phyloP scores from a whole-genome alignment of 1,284 basidiomycete genomes.

The Ceratorhiza oryzae-sativae region DNA sequence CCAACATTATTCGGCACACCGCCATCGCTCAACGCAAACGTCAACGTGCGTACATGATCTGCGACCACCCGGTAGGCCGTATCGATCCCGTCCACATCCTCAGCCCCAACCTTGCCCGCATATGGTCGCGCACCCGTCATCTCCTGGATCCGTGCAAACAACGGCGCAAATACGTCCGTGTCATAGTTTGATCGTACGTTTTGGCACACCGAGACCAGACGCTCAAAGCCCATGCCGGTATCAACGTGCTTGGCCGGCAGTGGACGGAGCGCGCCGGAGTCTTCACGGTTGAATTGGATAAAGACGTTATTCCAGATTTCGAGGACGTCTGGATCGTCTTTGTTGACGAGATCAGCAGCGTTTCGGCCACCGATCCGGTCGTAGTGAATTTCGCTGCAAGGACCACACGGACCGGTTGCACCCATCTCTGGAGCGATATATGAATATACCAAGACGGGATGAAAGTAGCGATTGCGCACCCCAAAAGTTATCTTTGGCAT shows the following conservation, averaged over 20 bases:
- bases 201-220: slow-evolving; percentile 93
- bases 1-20: slow-evolving; percentile 97
- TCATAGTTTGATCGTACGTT: slow-evolving; percentile 96
- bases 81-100: slow-evolving; percentile 93
- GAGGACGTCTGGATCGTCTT: slow-evolving; percentile 94
- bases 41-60: slow-evolving; percentile 95
- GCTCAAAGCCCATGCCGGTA: slow-evolving; percentile 99
- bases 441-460: not conserved
- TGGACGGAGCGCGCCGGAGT: slow-evolving; percentile 78
- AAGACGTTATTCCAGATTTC: slow-evolving; percentile 99
- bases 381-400: slow-evolving; percentile 96
- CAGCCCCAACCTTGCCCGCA: slow-evolving; percentile 88
- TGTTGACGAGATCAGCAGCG: slow-evolving; percentile 90
- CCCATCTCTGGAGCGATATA: slow-evolving; percentile 99
- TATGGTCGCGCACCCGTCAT: slow-evolving; percentile 90
- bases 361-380: slow-evolving; percentile 95
- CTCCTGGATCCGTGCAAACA: slow-evolving; percentile 89
- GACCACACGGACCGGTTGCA: slow-evolving; percentile 95
- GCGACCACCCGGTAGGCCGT: slow-evolving; percentile 98
- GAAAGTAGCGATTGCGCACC: slow-evolving; percentile 59
- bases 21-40: slow-evolving; percentile 95
- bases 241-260: slow-evolving; percentile 96
- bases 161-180: slow-evolving; percentile 92
- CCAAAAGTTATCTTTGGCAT: slow-evolving; percentile 99
- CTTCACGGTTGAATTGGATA: slow-evolving; percentile 97